Conservation (phyloP, 306 rosid genomes). For the Ormosia semicastrata region DNA sequence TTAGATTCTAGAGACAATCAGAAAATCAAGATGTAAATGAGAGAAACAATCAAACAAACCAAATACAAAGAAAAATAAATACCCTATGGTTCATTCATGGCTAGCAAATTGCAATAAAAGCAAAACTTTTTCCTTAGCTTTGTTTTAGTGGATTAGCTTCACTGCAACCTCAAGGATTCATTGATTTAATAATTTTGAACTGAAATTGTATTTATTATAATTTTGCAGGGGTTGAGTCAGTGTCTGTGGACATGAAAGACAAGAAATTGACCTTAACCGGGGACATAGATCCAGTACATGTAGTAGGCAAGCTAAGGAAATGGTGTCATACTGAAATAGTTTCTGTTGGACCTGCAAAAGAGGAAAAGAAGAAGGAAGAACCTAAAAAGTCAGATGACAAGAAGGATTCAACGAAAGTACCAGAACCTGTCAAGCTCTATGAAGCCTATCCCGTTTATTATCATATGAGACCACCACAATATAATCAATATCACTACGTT, state of each 20-base stretch:
- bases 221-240: constrained; percentile 46
- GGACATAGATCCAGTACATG: constrained; percentile 44
- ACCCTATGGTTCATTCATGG: neutral
- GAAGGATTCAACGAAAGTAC: constrained; percentile 9
- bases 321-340: constrained; percentile 34
- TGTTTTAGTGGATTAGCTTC: neutral
- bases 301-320: constrained; percentile 54
- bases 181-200: neutral
- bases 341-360: constrained; percentile 50
- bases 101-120: neutral
- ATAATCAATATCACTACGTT: neutral
- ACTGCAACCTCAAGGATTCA: neutral
- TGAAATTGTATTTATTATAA: neutral
- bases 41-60: neutral
- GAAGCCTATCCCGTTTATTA: neutral
- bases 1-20: neutral
- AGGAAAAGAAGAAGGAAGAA: constrained; percentile 56
- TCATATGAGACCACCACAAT: neutral
- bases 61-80: no score
- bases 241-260: constrained; percentile 52
- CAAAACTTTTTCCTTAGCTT: neutral
- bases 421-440: neutral
- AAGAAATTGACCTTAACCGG: constrained; percentile 58
- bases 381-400: constrained; percentile 17
- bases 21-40: neutral